Percentiles rank a stretch among this genome's conserved stretches.
Conservation (phyloP, 1,284 basidiomycete species). For the Pseudozyma flocculosa region DNA sequence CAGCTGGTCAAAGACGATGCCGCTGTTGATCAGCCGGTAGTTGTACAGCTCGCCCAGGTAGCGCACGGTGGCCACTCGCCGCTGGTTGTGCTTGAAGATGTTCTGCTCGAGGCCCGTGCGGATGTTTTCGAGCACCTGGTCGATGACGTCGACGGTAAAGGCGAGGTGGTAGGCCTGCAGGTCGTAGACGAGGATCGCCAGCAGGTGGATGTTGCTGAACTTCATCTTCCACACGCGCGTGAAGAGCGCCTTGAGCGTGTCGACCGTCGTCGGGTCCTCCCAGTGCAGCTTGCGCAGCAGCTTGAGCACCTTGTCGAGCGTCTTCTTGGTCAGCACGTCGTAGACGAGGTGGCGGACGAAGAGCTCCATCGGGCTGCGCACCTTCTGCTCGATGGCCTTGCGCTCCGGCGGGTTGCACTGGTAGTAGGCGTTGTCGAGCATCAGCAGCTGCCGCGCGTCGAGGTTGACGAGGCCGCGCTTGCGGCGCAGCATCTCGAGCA, state of each 20-base stretch:
- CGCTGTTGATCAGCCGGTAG: conserved; percentile 85
- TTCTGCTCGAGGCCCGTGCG: conserved; percentile 84
- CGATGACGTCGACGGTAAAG: conserved; percentile 83
- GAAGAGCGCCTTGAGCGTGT: conserved; percentile 71
- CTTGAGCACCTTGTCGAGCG: conserved; percentile 88
- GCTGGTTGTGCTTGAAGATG: conserved; percentile 90
- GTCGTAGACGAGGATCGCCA: conserved; percentile 91
- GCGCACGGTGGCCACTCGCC: conserved; percentile 83
- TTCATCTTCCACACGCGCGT: conserved; percentile 96
- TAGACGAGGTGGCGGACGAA: conserved; percentile 92
- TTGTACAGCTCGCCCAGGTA: conserved; percentile 97
- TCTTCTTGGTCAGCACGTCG: conserved; percentile 84
- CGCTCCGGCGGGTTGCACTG: conserved; percentile 98
- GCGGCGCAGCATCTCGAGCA: conserved; percentile 90
- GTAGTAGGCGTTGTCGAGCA: conserved; percentile 98
- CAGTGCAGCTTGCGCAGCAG: conserved; percentile 91
- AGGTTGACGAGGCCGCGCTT: conserved; percentile 91
- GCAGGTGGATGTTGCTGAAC: conserved; percentile 81
- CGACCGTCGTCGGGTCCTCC: conserved; percentile 69
- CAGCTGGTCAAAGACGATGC: conserved; percentile 86
- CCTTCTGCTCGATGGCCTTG: conserved; percentile 77
- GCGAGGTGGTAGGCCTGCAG: conserved; percentile 86
- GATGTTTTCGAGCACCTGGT: conserved; percentile 91
- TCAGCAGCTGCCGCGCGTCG: conserved; percentile 80
- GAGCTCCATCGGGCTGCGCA: conserved; percentile 81